phyloP scores from a whole-genome alignment of 2,329 filamentous ascomycete genomes.

The Exophiala bonariae region DNA sequence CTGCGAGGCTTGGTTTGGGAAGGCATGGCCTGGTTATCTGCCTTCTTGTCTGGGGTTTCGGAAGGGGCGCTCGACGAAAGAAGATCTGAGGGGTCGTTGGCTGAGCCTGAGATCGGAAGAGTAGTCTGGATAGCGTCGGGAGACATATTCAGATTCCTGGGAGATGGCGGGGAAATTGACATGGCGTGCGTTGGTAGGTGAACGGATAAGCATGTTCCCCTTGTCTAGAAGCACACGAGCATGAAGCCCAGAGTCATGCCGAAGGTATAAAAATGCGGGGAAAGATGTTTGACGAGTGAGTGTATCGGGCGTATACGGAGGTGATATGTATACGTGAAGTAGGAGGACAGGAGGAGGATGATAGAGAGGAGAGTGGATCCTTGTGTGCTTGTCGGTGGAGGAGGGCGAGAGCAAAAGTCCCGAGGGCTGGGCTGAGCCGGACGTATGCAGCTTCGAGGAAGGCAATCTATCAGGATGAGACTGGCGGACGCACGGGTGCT shows the following conservation, averaged over 20 bases:
- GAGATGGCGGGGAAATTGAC: conserved; percentile 20
- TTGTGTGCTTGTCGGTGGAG: neutral
- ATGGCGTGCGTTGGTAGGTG: conserved; percentile 5
- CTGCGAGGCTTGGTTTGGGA: conserved; percentile 29
- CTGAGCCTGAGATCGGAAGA: conserved; percentile 15
- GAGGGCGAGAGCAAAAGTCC: neutral
- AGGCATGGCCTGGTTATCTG: conserved; percentile 15
- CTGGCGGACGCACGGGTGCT: too few relatives aligned
- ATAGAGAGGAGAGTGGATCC: conserved; percentile 9
- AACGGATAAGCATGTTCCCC: conserved; percentile 11
- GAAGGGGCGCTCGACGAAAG: conserved; percentile 11
- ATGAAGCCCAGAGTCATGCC: conserved; percentile 5
- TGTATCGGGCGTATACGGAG: conserved; percentile 22
- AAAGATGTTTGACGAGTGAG: conserved; percentile 8
- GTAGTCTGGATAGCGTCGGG: conserved; percentile 32
- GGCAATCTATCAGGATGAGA: too few relatives aligned
- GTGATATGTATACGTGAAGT: conserved; percentile 1
- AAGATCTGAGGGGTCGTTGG: conserved; percentile 8
- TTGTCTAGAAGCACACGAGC: conserved; percentile 18
- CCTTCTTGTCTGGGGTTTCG: neutral
- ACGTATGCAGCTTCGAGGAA: too few relatives aligned
- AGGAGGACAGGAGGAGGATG: conserved; percentile 8
- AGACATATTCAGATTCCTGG: conserved; percentile 26
- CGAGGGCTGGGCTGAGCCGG: too few relatives aligned
- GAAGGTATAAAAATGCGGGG: conserved; percentile 15